These are phyloP conservation scores for Cladophialophora bantiana DNA, from an alignment of 2,329 filamentous ascomycete species.

Conservation along the genomic window DNA sequence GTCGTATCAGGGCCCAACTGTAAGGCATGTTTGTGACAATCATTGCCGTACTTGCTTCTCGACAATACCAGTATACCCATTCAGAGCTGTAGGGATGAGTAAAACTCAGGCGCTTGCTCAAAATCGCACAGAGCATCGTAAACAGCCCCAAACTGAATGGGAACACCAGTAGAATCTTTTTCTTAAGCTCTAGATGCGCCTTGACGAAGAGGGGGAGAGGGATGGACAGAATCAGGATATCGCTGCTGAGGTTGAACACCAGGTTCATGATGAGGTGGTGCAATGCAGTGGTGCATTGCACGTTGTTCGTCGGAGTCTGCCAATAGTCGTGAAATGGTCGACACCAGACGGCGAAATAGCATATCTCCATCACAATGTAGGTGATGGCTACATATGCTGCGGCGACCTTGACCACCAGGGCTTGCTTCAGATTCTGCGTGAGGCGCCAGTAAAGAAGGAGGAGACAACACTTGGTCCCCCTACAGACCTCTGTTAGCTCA, in stretches of 20 bases:
- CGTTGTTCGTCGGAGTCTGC: slow-evolving; percentile 55
- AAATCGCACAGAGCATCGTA: slow-evolving; percentile 63
- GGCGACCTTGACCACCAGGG: slow-evolving; percentile 50
- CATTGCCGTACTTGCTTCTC: slow-evolving; percentile 66
- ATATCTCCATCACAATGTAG: slow-evolving; percentile 58
- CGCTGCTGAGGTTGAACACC: slow-evolving; percentile 58
- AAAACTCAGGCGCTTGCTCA: slow-evolving; percentile 70
- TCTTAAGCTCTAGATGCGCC: slow-evolving; percentile 49
- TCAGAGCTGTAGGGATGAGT: slow-evolving; percentile 61
- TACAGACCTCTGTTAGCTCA: background rate
- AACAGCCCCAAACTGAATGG: slow-evolving; percentile 66
- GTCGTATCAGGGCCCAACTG: slow-evolving; percentile 64
- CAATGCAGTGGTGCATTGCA: slow-evolving; percentile 56
- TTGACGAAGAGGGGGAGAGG: slow-evolving; percentile 56
- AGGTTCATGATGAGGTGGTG: slow-evolving; percentile 58
- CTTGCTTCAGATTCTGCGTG: slow-evolving; percentile 50
- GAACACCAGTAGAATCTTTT: slow-evolving; percentile 61
- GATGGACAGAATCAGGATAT: slow-evolving; percentile 55
- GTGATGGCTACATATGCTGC: slow-evolving; percentile 53
- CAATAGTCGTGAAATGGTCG: slow-evolving; percentile 61
- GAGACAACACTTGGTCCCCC: slow-evolving; percentile 59
- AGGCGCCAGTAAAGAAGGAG: slow-evolving; percentile 62
- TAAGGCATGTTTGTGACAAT: slow-evolving; percentile 68
- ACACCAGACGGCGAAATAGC: slow-evolving; percentile 64
- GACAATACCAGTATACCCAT: slow-evolving; percentile 68